Evolutionary conservation across 164 flowering plant species (phyloP).

Genomic region (Magnolia changhungtana): DNA sequence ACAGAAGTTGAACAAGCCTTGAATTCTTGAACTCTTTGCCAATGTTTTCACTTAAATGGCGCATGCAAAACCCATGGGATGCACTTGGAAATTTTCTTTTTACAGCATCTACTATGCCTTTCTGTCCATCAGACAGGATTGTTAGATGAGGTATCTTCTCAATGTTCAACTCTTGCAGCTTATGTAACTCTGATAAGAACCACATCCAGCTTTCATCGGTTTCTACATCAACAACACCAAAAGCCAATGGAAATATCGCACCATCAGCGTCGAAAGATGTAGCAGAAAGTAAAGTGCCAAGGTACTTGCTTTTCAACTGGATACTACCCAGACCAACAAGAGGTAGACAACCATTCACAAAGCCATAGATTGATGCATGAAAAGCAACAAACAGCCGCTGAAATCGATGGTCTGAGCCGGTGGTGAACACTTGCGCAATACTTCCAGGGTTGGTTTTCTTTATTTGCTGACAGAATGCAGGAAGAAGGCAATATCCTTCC

Average conservation of each 20-base stretch:
- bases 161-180: constrained; percentile 50
- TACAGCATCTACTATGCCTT: constrained; percentile 53
- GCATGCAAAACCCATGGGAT: constrained; percentile 62
- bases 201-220: constrained; percentile 83
- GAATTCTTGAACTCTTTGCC: constrained; percentile 70
- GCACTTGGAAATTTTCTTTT: constrained; percentile 59
- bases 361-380: constrained; percentile 63
- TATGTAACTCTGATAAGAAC: constrained; percentile 67
- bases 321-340: constrained; percentile 61
- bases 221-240: constrained; percentile 75
- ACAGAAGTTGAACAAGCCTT: constrained; percentile 59
- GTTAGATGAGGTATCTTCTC: constrained; percentile 49
- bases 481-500: constrained; percentile 76
- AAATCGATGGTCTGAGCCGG: constrained; percentile 62
- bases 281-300: constrained; percentile 70
- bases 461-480: constrained; percentile 66
- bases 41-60: constrained; percentile 56
- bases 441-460: constrained; percentile 71
- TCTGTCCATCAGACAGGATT: constrained; percentile 58
- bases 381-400: constrained; percentile 66
- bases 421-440: constrained; percentile 55
- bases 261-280: constrained; percentile 78
- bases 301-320: constrained; percentile 72
- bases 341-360: constrained; percentile 71
- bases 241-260: constrained; percentile 74